These are phyloP conservation scores for Rhizophora mangle DNA, from an alignment of 345 rosid species.

Conservation along the genomic window DNA sequence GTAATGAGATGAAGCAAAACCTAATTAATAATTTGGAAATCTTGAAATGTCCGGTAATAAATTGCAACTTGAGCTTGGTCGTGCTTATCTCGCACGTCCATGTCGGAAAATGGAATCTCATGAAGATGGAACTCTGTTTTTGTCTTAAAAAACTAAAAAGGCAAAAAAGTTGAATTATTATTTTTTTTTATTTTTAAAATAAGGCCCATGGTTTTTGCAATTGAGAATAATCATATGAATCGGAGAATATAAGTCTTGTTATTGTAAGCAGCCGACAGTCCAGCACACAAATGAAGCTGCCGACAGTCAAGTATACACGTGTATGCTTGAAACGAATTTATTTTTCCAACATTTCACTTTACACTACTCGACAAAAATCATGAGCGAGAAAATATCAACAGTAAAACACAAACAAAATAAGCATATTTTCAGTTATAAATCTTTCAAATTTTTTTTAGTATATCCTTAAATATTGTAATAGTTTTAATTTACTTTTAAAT, in stretches of 20 bases:
- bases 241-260: no score
- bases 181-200: not conserved
- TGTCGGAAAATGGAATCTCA: slow-evolving; percentile 33
- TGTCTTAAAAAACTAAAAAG: not conserved
- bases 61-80: slow-evolving; percentile 30
- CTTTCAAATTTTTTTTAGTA: no score
- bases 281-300: no score
- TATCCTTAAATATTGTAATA: no score
- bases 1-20: slow-evolving; percentile 20
- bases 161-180: not conserved
- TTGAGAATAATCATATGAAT: not conserved
- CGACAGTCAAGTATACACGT: no score
- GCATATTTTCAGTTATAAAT: no score
- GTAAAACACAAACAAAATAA: no score
- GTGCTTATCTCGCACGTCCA: slow-evolving; percentile 36
- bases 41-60: slow-evolving; percentile 7
- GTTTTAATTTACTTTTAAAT: no score
- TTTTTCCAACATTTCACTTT: no score
- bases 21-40: slow-evolving; percentile 8
- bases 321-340: not conserved
- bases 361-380: no score
- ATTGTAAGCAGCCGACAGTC: no score
- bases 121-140: not conserved
- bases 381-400: no score
- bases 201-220: not conserved